Conservation (phyloP, 805 yeast species). For the Ogataea glucozyma region DNA sequence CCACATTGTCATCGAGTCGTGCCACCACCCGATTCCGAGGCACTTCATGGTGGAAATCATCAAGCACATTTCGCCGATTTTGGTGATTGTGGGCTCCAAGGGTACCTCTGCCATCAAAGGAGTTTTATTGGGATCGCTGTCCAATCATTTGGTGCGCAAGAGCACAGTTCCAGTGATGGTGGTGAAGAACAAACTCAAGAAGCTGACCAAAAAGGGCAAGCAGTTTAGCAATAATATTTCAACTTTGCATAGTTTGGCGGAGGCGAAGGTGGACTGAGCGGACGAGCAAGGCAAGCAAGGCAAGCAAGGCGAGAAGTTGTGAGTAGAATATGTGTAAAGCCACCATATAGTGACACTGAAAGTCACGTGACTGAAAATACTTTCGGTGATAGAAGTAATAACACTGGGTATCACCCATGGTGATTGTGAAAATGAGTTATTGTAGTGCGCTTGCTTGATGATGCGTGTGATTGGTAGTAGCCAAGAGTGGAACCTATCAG, state of each 20-base stretch:
- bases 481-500: too few relatives aligned
- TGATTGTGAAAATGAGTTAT: too few relatives aligned
- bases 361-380: too few relatives aligned
- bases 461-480: too few relatives aligned
- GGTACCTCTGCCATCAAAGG: constrained; percentile 75
- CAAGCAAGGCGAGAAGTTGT: too few relatives aligned
- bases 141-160: constrained; percentile 71
- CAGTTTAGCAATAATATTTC: constrained; percentile 58
- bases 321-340: too few relatives aligned
- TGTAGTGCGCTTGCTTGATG: too few relatives aligned
- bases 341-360: too few relatives aligned
- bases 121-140: constrained; percentile 69
- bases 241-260: constrained; percentile 45
- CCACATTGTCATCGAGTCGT: constrained; percentile 70
- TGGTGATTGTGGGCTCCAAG: constrained; percentile 74
- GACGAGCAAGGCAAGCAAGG: too few relatives aligned
- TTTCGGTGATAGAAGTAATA: too few relatives aligned
- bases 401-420: too few relatives aligned
- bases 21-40: constrained; percentile 74
- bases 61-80: constrained; percentile 68
- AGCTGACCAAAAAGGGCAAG: constrained; percentile 56
- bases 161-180: constrained; percentile 80
- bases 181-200: constrained; percentile 69
- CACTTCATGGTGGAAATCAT: constrained; percentile 69
- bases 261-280: constrained; percentile 42